Evolutionary conservation across 768 basidiomycete species (phyloP), one percentile per base, ranked within the genome.

Genomic region (Calocybe cyanea): DNA sequence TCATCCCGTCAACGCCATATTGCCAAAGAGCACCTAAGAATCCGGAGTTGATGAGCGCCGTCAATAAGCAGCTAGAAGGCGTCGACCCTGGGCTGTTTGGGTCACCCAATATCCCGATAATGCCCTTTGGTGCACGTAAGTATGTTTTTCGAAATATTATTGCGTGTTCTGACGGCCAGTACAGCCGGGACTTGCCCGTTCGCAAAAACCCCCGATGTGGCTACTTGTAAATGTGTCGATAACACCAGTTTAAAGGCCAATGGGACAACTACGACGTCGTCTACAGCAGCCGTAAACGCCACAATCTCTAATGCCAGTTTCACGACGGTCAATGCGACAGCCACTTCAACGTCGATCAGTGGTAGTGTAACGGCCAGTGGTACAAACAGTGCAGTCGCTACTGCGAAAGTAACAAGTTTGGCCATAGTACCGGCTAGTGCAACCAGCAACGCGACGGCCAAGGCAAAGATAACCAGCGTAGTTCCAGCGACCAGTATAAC

Each of bases 101-200:
- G 17, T 68, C 67, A 7, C 69, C 68, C 17, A 62, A 59, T 40
- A 48, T 58, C 17, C 66, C 68, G 2, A 56, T 74, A 10, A 64
- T 72, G 21, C 62, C 73, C 1, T 77, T 78, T 45, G 76, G 75
- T 25, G 65, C 64, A 43, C 52, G 75, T 73, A 46, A 57, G 71
- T 62, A 4, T n/a, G 7, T 31, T 17, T 6, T 9, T 41, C 25
- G 6, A 6, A 6, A 6, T 28, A 6, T 28, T 28, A 5, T 11
- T 28, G 11, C 25, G 5, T 5, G 11, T 28, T 28, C 11, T 28
- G 25, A 28, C 11, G 25, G 20, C 5, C 17, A 43, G 38, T 31
- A 8, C 41, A 75, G 75, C 59, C 47, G 72, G 65, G 14, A 70
- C 74, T 10, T 77, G 75, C 55, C 76, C 75, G 2, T 67, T 66